Percentiles rank a stretch among this genome's conserved stretches.
phyloP scores from a whole-genome alignment of 2,329 filamentous ascomycete genomes.

The Epichloe bromicola region DNA sequence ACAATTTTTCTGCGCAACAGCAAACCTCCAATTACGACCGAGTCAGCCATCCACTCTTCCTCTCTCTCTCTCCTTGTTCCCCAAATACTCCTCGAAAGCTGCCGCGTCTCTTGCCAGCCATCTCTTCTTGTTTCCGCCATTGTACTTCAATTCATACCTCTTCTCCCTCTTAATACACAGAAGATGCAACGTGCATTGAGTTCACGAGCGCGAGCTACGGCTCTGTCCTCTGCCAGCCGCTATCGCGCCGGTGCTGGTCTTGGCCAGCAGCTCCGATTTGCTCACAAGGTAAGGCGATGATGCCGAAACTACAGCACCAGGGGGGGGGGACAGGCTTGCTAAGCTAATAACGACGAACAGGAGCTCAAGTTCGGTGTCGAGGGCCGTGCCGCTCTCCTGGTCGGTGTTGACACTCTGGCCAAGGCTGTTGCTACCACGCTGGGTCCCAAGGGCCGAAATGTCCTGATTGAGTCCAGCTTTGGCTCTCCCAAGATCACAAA shows the following conservation, averaged over 20 bases:
- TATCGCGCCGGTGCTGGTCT: conserved; percentile 52
- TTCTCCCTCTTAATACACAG: conserved; percentile 18
- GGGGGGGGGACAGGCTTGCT: neutral
- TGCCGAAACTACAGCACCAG: neutral
- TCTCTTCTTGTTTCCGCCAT: conserved; percentile 12
- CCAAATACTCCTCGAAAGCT: conserved; percentile 3
- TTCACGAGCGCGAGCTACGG: conserved; percentile 65
- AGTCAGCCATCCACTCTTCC: conserved; percentile 5
- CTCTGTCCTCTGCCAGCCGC: conserved; percentile 58
- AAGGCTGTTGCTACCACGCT: conserved; percentile 93
- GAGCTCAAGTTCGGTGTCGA: conserved; percentile 98
- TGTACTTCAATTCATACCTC: conserved; percentile 15
- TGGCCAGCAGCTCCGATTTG: conserved; percentile 85
- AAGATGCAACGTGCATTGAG: conserved; percentile 94
- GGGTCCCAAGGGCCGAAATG: conserved; percentile 95
- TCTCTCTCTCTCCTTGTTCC: conserved; percentile 4
- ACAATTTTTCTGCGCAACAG: conserved; percentile 27
- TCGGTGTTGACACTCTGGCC: conserved; percentile 92
- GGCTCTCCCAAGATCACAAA: conserved; percentile 99
- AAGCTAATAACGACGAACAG: conserved; percentile 30
- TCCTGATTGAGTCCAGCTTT: conserved; percentile 95
- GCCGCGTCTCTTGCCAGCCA: conserved; percentile 7
- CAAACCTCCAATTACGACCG: conserved; percentile 5
- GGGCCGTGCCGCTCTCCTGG: conserved; percentile 73
- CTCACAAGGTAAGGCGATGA: conserved; percentile 67